Evolutionary conservation across 768 basidiomycete genomes (phyloP), one percentile per base, ranked within the genome.

Genomic region (Amanita exitialis): DNA sequence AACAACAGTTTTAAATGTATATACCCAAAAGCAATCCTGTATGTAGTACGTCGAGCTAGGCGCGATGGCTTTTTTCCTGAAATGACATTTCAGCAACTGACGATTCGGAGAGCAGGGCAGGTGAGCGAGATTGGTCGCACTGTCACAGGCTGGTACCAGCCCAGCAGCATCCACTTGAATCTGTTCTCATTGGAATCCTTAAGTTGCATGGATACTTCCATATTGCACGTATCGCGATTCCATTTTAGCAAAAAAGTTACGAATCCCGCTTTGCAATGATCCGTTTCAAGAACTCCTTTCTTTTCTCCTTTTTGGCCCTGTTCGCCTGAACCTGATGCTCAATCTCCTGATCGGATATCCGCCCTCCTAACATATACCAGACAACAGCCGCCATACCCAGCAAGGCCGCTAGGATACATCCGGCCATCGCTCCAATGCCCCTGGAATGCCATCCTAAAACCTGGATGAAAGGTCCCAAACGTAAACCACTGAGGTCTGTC

Each of bases 301-400:
- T 70, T 49, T 66, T 67, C 53, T 69, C 74, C 69, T 86, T 91
- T 49, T 67, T 73, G 23, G 75, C 82, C 8, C 83, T 66, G 50
- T 73, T 68, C 55, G 68, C 65, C 55, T 75, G 67, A 48, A 77
- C 79, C 65, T 90, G 86, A 16, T 76, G 70, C 62, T 91, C 90
- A 32, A 90, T 74, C 69, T 95, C 92, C 56, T 82, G 82, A 37
- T 91, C 90, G 41, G 84, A 76, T 53, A 89, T 70, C 51, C 68
- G 68, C 4, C 78, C 80, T n/a, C 90, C 89, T 42, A 82, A 69
- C 34, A 84, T 69, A 66, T 98, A 98, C 91, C 93, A 98, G 35
- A 81, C 69, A 27, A 95, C 88, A 1, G 80, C 76, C 6, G 71
- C 55, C 83, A 96, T 87, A 0, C 95, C 95, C 35, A 95, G 54